A percentile compares a stretch with the other conserved stretches of the same genome.
phyloP scores from a whole-genome alignment of 2,329 filamentous ascomycete species.

The Calonectria pauciramosa region DNA sequence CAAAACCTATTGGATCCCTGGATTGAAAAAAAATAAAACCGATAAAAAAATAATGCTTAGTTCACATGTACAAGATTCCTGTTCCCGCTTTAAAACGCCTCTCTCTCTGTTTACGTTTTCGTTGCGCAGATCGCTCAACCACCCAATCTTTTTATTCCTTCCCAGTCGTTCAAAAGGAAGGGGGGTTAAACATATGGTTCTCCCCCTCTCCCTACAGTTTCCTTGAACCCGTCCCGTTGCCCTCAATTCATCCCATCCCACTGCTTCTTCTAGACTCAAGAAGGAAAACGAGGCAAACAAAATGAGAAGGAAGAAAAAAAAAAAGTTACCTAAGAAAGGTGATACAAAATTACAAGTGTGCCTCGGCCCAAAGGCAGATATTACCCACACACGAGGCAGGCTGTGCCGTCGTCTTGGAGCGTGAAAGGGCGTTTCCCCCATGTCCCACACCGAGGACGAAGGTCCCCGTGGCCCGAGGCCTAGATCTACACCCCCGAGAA shows the following conservation, averaged over 20 bases:
- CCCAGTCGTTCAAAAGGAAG: constrained; percentile 13
- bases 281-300: constrained; percentile 1
- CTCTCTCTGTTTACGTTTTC: constrained; percentile 33
- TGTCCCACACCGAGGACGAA: constrained; percentile 6
- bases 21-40: background rate
- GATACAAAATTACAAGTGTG: constrained; percentile 6
- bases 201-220: background rate
- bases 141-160: constrained; percentile 6
- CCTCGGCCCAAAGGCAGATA: constrained; percentile 42
- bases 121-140: constrained; percentile 20
- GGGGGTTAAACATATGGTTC: background rate
- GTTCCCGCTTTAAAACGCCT: constrained; percentile 41
- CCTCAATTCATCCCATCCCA: background rate
- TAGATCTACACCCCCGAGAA: constrained; percentile 31
- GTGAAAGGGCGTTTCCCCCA: background rate
- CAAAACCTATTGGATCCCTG: constrained; percentile 42
- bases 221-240: background rate
- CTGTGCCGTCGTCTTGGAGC: background rate
- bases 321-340: constrained; percentile 2
- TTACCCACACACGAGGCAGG: background rate
- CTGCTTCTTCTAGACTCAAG: background rate
- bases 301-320: constrained; percentile 15
- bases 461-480: constrained; percentile 36
- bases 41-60: constrained; percentile 12
- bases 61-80: constrained; percentile 41